Percentiles rank a stretch among this genome's conserved stretches.
These are phyloP conservation scores for Eutrema yunnanense DNA, from an alignment of 345 rosid species.

Conservation along the genomic window DNA sequence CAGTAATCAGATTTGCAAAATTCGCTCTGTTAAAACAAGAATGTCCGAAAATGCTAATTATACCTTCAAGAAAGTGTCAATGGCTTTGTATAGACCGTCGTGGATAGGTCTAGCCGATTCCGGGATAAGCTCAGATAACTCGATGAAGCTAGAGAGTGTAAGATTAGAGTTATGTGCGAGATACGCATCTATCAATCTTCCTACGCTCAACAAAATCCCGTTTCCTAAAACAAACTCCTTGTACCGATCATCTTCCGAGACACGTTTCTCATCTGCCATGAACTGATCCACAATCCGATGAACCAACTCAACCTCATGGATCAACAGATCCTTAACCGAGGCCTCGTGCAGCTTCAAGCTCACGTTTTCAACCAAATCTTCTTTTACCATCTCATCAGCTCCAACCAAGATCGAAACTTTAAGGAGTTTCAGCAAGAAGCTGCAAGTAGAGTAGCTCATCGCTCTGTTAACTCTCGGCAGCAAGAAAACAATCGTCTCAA, in stretches of 20 bases:
- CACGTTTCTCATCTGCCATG: slow-evolving; percentile 37
- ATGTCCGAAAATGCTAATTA: background rate
- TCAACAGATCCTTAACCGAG: slow-evolving; percentile 57
- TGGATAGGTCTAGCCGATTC: slow-evolving; percentile 69
- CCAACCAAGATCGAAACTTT: slow-evolving; percentile 62
- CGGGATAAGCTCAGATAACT: slow-evolving; percentile 53
- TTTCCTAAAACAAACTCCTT: slow-evolving; percentile 45
- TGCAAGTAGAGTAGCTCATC: slow-evolving; percentile 52
- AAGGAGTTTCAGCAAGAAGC: slow-evolving; percentile 76
- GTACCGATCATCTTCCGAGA: slow-evolving; percentile 31
- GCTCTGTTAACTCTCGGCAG: slow-evolving; percentile 57
- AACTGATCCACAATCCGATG: slow-evolving; percentile 44
- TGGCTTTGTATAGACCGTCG: slow-evolving; percentile 78
- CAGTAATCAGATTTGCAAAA: background rate
- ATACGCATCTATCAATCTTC: slow-evolving; percentile 66
- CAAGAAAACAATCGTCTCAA: slow-evolving; percentile 61
- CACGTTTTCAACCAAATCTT: slow-evolving; percentile 52
- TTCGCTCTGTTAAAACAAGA: background rate
- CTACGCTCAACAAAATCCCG: slow-evolving; percentile 52
- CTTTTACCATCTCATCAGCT: slow-evolving; percentile 43
- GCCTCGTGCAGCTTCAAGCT: slow-evolving; percentile 69
- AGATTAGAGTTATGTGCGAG: slow-evolving; percentile 46
- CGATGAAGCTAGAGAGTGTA: slow-evolving; percentile 42
- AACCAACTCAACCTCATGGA: slow-evolving; percentile 69
- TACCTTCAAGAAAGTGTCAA: slow-evolving; percentile 77